Percentiles rank a stretch among this genome's conserved stretches.
Conservation (phyloP, 495 filamentous ascomycete genomes). For the Parathielavia appendiculata region DNA sequence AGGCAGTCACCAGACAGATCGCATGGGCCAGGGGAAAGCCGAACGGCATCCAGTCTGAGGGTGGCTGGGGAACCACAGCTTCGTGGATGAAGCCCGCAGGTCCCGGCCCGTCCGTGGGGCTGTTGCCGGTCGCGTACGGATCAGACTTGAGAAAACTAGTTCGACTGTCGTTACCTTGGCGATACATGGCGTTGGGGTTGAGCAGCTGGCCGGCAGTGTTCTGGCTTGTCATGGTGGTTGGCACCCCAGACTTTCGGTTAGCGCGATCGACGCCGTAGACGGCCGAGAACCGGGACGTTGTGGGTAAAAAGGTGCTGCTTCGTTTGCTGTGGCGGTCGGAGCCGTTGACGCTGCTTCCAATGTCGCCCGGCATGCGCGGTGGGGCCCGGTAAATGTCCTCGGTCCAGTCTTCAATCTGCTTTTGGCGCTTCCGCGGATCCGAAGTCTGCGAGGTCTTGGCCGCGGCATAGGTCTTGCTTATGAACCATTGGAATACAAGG, state of each 20-base stretch:
- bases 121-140: conserved; percentile 48
- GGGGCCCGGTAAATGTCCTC: conserved; percentile 95
- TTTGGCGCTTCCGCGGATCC: conserved; percentile 72
- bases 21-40: conserved; percentile 91
- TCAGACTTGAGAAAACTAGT: conserved; percentile 49
- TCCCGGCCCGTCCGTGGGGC: conserved; percentile 67
- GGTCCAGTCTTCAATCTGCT: conserved; percentile 97
- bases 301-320: conserved; percentile 70
- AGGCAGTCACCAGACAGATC: conserved; percentile 93
- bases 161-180: conserved; percentile 64
- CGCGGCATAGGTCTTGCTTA: conserved; percentile 75
- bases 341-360: conserved; percentile 50
- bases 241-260: conserved; percentile 46
- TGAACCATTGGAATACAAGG: conserved; percentile 90
- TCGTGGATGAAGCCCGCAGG: conserved; percentile 93
- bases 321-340: conserved; percentile 74
- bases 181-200: conserved; percentile 66
- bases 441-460: conserved; percentile 64
- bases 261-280: conserved; percentile 69
- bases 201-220: conserved; percentile 75
- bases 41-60: conserved; percentile 92
- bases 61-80: conserved; percentile 93
- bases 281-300: conserved; percentile 89
- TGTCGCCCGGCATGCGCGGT: conserved; percentile 67
- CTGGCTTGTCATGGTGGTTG: conserved; percentile 96